Evolutionary conservation across 352 stramenopile species (phyloP), one percentile per base, ranked within the genome.

Genomic region (Phytophthora boehmeriae): DNA sequence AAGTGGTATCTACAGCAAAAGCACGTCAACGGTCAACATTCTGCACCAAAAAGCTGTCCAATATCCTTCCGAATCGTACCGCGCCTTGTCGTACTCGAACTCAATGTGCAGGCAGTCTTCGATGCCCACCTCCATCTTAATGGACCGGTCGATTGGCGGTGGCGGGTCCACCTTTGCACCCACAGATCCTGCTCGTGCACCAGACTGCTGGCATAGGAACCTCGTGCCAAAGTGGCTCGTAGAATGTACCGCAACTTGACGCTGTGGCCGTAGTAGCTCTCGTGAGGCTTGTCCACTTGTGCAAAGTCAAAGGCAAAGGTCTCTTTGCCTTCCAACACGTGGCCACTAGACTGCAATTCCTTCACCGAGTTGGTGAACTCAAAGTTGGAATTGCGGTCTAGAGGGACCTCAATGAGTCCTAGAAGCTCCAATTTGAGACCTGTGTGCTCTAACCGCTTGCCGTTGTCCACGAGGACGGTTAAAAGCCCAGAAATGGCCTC

Each of bases 71-170:
- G n/a, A n/a, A 44, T 25, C 52, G 42, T 98, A 99, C 63, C 89
- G 92, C 44, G 92, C 86, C 62, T 97, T 98, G 68, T 99, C 90
- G 76, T 98, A 99, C 72, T 99, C 92, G 68, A 99, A 99, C 85
- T 99, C 97, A 71, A 99, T 98, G 68, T 99, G 98, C 25, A 99
- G 85, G 82, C 97, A 99, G 54, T 99, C 97, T 80, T 99, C 97
- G 69, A 99, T 99, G 16, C 98, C 98, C 27, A 98, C 92, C 60
- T 99, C 97, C 96, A 99, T 98, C 78, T 99, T 98, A 56, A 99
- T 98, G 13, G 90, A 82, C 63, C 95, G 89, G 71, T 97, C 95
- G 53, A 96, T 68, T 32, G 83, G 76, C 8, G 95, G 94, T 52
- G 78, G 62, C 0, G 55, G 45, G 9, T 57, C 68, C 2, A 92